Evolutionary conservation across 805 yeast genomes (phyloP).

Genomic region (Yamadazyma laniorum): DNA sequence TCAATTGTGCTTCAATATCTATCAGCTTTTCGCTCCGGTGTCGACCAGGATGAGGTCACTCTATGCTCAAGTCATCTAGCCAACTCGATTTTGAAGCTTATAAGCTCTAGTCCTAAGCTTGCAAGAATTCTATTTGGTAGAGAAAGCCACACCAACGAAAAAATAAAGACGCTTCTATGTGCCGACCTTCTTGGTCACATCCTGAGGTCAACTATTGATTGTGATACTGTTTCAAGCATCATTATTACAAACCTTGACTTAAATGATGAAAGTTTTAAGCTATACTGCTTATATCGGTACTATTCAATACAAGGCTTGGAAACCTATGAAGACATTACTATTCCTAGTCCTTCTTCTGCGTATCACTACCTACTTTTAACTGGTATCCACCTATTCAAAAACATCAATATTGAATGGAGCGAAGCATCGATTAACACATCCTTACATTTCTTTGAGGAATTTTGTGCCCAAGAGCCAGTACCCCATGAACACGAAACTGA

Average conservation of each 20-base stretch:
- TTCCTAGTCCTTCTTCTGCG: neutral
- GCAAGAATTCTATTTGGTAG: neutral
- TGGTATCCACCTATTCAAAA: constrained; percentile 23
- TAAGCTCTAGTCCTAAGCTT: neutral
- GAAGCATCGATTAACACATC: constrained; percentile 10
- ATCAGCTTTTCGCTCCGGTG: neutral
- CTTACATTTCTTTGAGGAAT: constrained; percentile 16
- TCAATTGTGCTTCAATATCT: neutral
- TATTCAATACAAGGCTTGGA: constrained; percentile 5
- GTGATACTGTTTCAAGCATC: neutral
- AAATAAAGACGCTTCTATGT: neutral
- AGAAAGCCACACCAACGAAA: neutral
- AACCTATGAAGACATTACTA: constrained; percentile 1
- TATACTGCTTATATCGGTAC: constrained; percentile 5
- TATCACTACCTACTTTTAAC: constrained; percentile 14
- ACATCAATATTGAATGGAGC: constrained; percentile 22
- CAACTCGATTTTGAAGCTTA: constrained; percentile 3
- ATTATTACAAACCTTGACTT: neutral
- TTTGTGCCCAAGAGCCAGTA: constrained; percentile 5
- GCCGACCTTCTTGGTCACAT: neutral
- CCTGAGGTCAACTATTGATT: neutral
- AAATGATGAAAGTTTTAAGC: constrained; percentile 3
- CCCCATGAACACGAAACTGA: constrained; percentile 24
- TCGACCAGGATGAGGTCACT: neutral
- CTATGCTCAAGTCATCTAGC: neutral